Percentiles rank a stretch among this genome's conserved stretches.
These are phyloP conservation scores for Aspergillus sp. DNA, from an alignment of 2,329 filamentous ascomycete species.

Conservation along the genomic window DNA sequence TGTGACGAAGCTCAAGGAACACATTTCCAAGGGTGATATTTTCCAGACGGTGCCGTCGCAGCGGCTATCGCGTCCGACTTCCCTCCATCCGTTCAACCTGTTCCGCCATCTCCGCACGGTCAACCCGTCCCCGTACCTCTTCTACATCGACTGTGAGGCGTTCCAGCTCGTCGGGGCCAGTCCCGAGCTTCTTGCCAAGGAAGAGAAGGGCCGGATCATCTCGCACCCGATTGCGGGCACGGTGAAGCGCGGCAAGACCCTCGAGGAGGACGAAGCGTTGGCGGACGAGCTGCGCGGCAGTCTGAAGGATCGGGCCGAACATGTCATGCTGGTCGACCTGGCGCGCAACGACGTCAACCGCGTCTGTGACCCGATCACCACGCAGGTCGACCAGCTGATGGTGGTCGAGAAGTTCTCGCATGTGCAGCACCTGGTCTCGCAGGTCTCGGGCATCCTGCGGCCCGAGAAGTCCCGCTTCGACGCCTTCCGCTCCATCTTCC, in stretches of 20 bases:
- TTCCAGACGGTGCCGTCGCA: conserved; percentile 97
- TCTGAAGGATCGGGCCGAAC: conserved; percentile 85
- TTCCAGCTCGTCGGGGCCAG: conserved; percentile 95
- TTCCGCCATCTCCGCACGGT: conserved; percentile 94
- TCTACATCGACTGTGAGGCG: conserved; percentile 83
- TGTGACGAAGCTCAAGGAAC: conserved; percentile 75
- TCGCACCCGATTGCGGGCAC: conserved; percentile 97
- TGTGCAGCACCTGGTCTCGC: conserved; percentile 92
- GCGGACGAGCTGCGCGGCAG: conserved; percentile 68
- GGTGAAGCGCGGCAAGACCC: conserved; percentile 72
- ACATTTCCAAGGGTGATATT: conserved; percentile 87
- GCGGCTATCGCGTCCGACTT: conserved; percentile 79
- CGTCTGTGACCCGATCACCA: conserved; percentile 82
- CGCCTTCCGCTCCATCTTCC: conserved; percentile 93
- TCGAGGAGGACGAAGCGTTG: conserved; percentile 71
- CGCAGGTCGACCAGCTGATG: conserved; percentile 89
- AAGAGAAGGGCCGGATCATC: conserved; percentile 76
- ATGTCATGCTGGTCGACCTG: conserved; percentile 96
- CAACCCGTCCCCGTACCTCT: conserved; percentile 94
- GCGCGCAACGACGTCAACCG: conserved; percentile 95
- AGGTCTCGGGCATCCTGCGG: conserved; percentile 85
- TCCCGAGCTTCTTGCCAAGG: conserved; percentile 89
- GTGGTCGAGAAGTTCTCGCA: conserved; percentile 90
- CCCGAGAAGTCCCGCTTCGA: conserved; percentile 83
- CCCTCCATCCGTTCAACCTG: conserved; percentile 93